Percentiles rank a stretch among this genome's conserved stretches.
These are phyloP conservation scores for Schrenkiella parvula DNA, from an alignment of 345 rosid genomes.

Conservation along the genomic window DNA sequence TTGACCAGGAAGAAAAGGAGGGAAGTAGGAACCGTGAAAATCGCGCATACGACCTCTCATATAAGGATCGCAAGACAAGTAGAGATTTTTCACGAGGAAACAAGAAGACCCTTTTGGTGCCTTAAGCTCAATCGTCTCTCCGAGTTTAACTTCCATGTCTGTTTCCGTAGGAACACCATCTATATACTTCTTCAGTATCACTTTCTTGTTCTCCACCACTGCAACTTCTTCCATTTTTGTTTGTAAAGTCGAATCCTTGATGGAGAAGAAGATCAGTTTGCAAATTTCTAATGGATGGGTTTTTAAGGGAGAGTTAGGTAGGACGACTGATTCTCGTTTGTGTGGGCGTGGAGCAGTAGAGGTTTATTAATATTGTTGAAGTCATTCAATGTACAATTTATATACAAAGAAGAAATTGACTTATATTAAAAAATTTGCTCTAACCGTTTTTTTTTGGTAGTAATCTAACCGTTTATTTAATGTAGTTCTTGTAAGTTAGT, in stretches of 20 bases:
- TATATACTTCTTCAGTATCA: slow-evolving; percentile 33
- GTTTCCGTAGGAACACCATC: slow-evolving; percentile 34
- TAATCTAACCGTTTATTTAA: too few relatives aligned
- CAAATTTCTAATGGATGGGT: background rate
- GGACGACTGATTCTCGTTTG: slow-evolving; percentile 17
- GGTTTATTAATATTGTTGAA: background rate
- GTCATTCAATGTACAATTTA: background rate
- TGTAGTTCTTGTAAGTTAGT: too few relatives aligned
- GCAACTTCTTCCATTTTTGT: slow-evolving; percentile 8
- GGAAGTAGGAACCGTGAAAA: slow-evolving; percentile 24
- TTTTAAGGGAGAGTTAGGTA: slow-evolving; percentile 23
- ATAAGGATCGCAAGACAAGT: slow-evolving; percentile 55
- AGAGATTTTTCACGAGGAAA: slow-evolving; percentile 45
- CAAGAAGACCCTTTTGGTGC: slow-evolving; percentile 33
- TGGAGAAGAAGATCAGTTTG: background rate
- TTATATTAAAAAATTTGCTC: too few relatives aligned
- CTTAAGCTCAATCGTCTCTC: slow-evolving; percentile 22
- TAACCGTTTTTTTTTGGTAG: too few relatives aligned
- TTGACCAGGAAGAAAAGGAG: slow-evolving; percentile 41
- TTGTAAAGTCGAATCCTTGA: background rate
- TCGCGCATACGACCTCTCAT: slow-evolving; percentile 46
- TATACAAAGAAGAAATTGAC: too few relatives aligned
- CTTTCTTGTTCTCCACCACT: slow-evolving; percentile 36
- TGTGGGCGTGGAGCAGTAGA: background rate
- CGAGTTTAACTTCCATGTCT: slow-evolving; percentile 33